A percentile compares a stretch with the other conserved stretches of the same genome.
Conservation (phyloP, 2,329 filamentous ascomycete genomes). For the Penicillium brasilianum region DNA sequence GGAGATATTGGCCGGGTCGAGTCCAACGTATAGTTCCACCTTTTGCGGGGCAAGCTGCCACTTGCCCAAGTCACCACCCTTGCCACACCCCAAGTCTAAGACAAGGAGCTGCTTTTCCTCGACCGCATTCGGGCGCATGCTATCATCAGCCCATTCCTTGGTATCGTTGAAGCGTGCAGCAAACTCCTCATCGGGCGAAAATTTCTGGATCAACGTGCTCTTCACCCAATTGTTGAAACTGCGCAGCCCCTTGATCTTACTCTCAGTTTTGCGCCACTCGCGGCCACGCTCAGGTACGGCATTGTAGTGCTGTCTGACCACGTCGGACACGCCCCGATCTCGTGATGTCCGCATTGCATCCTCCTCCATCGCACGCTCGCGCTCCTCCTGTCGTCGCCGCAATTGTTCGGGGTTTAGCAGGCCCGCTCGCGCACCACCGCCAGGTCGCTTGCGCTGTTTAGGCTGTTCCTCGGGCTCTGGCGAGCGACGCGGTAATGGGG, state of each 20-base stretch:
- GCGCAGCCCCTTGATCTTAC: constrained; percentile 90
- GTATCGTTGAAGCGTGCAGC: constrained; percentile 56
- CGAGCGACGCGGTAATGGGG: constrained; percentile 49
- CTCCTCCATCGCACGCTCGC: constrained; percentile 48
- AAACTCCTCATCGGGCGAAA: constrained; percentile 79
- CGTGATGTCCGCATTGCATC: constrained; percentile 43
- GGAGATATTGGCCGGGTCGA: constrained; percentile 90
- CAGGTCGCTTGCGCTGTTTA: constrained; percentile 53
- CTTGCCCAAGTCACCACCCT: constrained; percentile 92
- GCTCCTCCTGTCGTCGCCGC: constrained; percentile 50
- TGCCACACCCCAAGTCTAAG: constrained; percentile 93
- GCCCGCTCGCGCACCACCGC: constrained; percentile 51
- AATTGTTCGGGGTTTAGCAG: constrained; percentile 45
- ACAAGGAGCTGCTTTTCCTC: constrained; percentile 71
- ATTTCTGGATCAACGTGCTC: constrained; percentile 95
- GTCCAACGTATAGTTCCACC: constrained; percentile 90
- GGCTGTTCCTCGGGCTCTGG: constrained; percentile 46
- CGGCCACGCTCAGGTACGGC: constrained; percentile 89
- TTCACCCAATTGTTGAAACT: constrained; percentile 99
- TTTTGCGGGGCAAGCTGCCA: constrained; percentile 93
- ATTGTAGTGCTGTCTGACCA: constrained; percentile 95
- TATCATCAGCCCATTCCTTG: constrained; percentile 51
- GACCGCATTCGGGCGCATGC: constrained; percentile 34
- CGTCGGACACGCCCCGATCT: constrained; percentile 73
- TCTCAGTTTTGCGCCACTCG: constrained; percentile 93